Evolutionary conservation across 805 yeast species (phyloP).

Genomic region (Candida germanica): DNA sequence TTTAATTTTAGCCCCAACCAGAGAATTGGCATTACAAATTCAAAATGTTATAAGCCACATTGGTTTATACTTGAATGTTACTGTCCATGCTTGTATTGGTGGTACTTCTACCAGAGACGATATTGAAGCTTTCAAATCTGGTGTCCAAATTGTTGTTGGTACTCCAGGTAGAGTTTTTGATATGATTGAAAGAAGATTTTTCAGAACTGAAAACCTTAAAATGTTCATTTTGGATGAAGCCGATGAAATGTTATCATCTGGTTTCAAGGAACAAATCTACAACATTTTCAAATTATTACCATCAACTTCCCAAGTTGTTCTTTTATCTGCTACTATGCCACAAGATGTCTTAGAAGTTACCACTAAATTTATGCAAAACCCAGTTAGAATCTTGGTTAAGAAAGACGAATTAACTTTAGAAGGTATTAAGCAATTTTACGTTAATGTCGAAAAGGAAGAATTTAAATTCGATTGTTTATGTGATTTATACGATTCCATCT

Average conservation of each 20-base stretch:
- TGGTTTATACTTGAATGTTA: slow-evolving; percentile 85
- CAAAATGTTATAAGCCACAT: slow-evolving; percentile 88
- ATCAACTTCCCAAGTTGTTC: slow-evolving; percentile 86
- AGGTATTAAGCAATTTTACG: slow-evolving; percentile 90
- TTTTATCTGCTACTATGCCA: slow-evolving; percentile 93
- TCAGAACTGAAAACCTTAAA: slow-evolving; percentile 79
- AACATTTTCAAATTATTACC: slow-evolving; percentile 90
- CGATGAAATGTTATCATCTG: slow-evolving; percentile 91
- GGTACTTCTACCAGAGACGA: slow-evolving; percentile 91
- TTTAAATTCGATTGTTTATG: slow-evolving; percentile 94
- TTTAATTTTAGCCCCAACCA: slow-evolving; percentile 91
- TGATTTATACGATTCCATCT: slow-evolving; percentile 91
- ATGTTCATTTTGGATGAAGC: slow-evolving; percentile 98
- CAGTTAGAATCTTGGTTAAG: slow-evolving; percentile 90
- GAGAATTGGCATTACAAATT: slow-evolving; percentile 96
- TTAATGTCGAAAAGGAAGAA: slow-evolving; percentile 88
- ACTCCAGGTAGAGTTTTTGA: slow-evolving; percentile 98
- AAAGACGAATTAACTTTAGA: slow-evolving; percentile 93
- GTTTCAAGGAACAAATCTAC: slow-evolving; percentile 94
- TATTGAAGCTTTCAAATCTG: slow-evolving; percentile 74
- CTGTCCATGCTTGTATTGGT: slow-evolving; percentile 96
- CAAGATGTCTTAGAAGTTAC: slow-evolving; percentile 89
- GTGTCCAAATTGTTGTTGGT: slow-evolving; percentile 93
- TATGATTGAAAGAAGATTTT: slow-evolving; percentile 87
- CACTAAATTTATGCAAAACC: slow-evolving; percentile 89